phyloP scores from a whole-genome alignment of 495 filamentous ascomycete genomes.

The Trichoderma reesei region DNA sequence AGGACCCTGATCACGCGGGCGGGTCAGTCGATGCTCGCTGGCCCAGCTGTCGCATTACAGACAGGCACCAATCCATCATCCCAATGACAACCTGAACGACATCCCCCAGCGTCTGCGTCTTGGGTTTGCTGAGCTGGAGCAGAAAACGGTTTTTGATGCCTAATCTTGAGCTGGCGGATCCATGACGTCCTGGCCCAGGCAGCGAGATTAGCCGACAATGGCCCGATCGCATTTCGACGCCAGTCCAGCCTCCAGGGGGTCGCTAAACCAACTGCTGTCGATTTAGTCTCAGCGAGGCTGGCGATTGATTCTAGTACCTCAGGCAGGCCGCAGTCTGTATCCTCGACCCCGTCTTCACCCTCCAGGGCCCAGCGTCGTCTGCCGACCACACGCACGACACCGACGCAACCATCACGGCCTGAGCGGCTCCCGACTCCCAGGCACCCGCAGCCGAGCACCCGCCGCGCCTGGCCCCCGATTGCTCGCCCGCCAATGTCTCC shows the following conservation, averaged over 20 bases:
- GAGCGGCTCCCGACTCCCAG: background rate
- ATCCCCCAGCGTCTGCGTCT: too few species aligned
- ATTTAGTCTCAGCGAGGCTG: background rate
- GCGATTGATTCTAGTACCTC: background rate
- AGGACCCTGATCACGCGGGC: background rate
- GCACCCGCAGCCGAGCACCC: background rate
- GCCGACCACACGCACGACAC: background rate
- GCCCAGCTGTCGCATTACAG: too few species aligned
- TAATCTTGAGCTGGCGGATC: too few species aligned
- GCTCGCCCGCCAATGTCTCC: background rate
- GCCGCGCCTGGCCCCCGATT: background rate
- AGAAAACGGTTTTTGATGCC: too few species aligned
- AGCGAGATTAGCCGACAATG: background rate
- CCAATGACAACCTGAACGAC: too few species aligned
- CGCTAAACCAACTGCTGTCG: too few species aligned
- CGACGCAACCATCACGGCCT: background rate
- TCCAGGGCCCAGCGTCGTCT: background rate
- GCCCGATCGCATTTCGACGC: slow-evolving; percentile 1
- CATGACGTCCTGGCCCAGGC: background rate
- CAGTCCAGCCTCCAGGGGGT: background rate
- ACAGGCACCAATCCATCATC: too few species aligned
- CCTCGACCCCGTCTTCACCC: background rate
- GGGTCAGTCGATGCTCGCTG: background rate
- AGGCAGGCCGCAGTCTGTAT: background rate
- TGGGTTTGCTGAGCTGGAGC: too few species aligned